phyloP scores from a whole-genome alignment of 108 stramenopile species.

The Cylindrotheca fusiformis region DNA sequence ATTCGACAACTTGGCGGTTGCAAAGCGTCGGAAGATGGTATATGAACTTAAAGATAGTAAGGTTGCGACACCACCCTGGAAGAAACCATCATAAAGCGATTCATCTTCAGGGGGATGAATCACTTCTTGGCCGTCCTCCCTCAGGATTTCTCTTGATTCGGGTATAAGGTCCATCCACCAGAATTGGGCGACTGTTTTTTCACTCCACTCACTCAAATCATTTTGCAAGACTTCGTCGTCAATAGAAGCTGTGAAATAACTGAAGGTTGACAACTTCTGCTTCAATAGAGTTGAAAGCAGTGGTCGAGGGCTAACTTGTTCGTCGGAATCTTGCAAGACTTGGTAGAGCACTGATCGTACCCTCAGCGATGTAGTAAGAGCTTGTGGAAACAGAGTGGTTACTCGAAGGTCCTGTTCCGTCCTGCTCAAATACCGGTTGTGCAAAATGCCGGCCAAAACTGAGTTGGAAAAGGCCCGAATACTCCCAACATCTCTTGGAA shows the following conservation, averaged over 20 bases:
- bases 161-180: neutral
- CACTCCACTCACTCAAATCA: neutral
- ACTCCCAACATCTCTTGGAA: neutral
- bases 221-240: neutral
- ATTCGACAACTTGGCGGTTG: too few species aligned
- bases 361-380: neutral
- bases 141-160: neutral
- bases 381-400: neutral
- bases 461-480: neutral
- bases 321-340: neutral
- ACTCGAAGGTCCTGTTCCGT: neutral
- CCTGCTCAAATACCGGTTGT: neutral
- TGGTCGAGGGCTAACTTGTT: neutral
- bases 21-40: neutral
- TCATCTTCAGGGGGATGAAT: too few species aligned
- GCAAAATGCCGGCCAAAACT: neutral
- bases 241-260: neutral
- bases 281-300: neutral
- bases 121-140: too few species aligned
- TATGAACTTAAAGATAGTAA: neutral
- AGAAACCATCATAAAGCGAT: neutral
- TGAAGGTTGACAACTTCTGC: neutral
- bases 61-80: neutral
- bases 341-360: neutral
- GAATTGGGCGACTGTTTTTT: neutral